Conservation (phyloP, 1,284 basidiomycete species). For the Anthracocystis setariae region DNA sequence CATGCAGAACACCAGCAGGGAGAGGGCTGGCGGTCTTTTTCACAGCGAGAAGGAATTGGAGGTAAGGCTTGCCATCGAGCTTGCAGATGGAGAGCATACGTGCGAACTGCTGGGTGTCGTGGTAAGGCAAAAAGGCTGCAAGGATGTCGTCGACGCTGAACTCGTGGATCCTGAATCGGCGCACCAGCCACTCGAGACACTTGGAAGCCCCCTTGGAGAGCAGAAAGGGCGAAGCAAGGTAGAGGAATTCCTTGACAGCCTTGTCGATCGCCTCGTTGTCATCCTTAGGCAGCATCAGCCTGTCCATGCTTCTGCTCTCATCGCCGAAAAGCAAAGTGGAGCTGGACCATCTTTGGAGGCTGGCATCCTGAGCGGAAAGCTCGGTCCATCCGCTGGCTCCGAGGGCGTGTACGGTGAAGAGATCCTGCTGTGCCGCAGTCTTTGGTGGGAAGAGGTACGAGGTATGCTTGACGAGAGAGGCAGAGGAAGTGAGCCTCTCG, state of each 20-base stretch:
- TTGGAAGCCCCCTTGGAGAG: conserved; percentile 84
- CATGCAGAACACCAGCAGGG: conserved; percentile 54
- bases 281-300: conserved; percentile 80
- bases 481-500: conserved; percentile 76
- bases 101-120: conserved; percentile 92
- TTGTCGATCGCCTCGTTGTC: conserved; percentile 75
- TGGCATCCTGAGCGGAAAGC: conserved; percentile 70
- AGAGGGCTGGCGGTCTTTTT: conserved; percentile 59
- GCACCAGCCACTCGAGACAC: conserved; percentile 94
- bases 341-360: conserved; percentile 48
- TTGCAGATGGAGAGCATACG: conserved; percentile 90
- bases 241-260: conserved; percentile 76
- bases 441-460: conserved; percentile 79
- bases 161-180: conserved; percentile 92
- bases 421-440: conserved; percentile 67
- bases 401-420: conserved; percentile 86
- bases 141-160: conserved; percentile 87
- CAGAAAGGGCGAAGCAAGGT: conserved; percentile 81
- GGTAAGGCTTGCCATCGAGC: conserved; percentile 40
- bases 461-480: conserved; percentile 73
- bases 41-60: conserved; percentile 56
- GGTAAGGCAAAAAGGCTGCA: conserved; percentile 88
- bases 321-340: conserved; percentile 86
- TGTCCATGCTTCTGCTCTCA: conserved; percentile 78
- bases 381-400: conserved; percentile 80